Conservation (phyloP, 306 rosid species). For the Echinosophora koreensis region DNA sequence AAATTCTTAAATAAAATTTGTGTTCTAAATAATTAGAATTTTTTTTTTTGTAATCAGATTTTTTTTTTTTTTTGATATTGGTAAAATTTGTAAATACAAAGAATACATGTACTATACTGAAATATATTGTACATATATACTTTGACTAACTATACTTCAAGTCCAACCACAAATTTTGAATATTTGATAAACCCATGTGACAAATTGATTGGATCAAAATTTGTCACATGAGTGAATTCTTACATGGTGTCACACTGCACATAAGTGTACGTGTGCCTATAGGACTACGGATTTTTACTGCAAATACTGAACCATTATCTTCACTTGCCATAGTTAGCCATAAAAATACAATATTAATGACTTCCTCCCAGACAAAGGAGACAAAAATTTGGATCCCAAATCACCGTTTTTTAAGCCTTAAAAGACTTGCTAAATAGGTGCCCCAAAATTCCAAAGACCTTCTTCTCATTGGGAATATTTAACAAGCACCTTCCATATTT, state of each 20-base stretch:
- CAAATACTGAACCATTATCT: neutral
- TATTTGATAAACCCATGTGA: no score
- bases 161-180: no score
- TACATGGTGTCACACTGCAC: neutral
- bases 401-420: neutral
- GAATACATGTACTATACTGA: no score
- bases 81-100: no score
- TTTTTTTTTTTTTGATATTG: no score
- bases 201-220: no score
- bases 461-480: constrained; percentile 7
- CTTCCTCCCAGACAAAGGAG: neutral
- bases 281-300: neutral
- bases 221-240: no score
- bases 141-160: no score
- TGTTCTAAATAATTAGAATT: no score
- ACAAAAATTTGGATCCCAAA: neutral
- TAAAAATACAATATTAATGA: neutral
- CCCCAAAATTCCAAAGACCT: constrained; percentile 13
- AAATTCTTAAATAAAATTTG: no score
- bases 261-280: neutral
- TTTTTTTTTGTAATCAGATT: no score
- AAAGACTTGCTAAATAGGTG: neutral
- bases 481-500: constrained; percentile 35
- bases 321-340: neutral
- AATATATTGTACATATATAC: no score